These are phyloP conservation scores for Davidsoniella eucalypti DNA, from an alignment of 2,329 filamentous ascomycete genomes.

Conservation along the genomic window DNA sequence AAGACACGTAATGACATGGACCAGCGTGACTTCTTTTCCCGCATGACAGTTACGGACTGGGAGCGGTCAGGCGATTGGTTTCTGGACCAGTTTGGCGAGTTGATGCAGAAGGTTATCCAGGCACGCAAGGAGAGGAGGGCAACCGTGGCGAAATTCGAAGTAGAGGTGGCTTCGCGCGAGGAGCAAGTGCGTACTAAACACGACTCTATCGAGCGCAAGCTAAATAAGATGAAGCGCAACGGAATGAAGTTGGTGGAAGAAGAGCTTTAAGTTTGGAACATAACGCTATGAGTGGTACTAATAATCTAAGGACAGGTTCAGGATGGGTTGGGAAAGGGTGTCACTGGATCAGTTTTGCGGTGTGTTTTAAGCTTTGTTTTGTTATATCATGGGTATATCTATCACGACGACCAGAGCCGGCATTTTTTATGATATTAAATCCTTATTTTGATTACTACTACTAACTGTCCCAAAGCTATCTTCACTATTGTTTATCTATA, in stretches of 20 bases:
- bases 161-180: conserved; percentile 37
- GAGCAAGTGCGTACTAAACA: conserved; percentile 35
- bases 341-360: too few relatives aligned
- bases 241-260: conserved; percentile 35
- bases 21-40: conserved; percentile 34
- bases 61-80: conserved; percentile 45
- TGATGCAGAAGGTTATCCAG: conserved; percentile 32
- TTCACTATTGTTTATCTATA: too few relatives aligned
- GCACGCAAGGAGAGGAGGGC: conserved; percentile 33
- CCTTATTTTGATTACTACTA: background rate
- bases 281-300: background rate
- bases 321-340: too few relatives aligned
- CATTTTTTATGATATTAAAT: conserved; percentile 1
- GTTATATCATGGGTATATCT: background rate
- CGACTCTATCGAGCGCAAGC: conserved; percentile 37
- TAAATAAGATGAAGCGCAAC: conserved; percentile 38
- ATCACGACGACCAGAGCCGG: background rate
- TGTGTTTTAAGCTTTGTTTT: background rate
- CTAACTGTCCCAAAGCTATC: too few relatives aligned
- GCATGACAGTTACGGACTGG: conserved; percentile 40
- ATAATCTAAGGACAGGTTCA: too few relatives aligned
- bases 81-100: conserved; percentile 32
- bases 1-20: conserved; percentile 28
- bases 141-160: conserved; percentile 34
- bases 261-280: conserved; percentile 2